A percentile compares a stretch with the other conserved stretches of the same genome.
phyloP scores from a whole-genome alignment of 345 rosid species.

The Sisymbrium altissimum region DNA sequence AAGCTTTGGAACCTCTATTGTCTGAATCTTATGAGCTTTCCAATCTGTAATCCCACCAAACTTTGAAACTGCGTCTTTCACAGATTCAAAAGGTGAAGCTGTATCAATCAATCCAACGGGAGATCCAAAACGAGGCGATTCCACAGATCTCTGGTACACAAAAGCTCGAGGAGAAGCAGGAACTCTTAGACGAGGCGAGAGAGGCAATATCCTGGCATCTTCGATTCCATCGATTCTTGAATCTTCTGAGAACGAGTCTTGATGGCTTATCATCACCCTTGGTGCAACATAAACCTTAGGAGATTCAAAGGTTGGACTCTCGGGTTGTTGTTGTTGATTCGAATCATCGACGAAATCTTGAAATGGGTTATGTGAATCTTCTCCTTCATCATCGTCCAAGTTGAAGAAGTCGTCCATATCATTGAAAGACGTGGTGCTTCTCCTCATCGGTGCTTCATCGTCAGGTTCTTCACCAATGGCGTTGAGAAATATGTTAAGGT shows the following conservation, averaged over 20 bases:
- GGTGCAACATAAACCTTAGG: constrained; percentile 32
- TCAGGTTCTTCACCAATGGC: constrained; percentile 26
- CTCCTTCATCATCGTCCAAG: background rate
- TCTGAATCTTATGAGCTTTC: constrained; percentile 82
- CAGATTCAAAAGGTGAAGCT: constrained; percentile 85
- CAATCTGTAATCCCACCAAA: constrained; percentile 98
- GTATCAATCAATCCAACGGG: constrained; percentile 54
- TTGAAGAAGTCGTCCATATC: background rate
- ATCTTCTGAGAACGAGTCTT: constrained; percentile 30
- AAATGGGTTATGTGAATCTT: constrained; percentile 23
- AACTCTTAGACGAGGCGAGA: constrained; percentile 28
- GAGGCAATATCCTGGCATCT: constrained; percentile 25
- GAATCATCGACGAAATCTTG: constrained; percentile 1
- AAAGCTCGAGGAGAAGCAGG: constrained; percentile 36
- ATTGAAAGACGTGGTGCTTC: constrained; percentile 4
- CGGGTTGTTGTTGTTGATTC: background rate
- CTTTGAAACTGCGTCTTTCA: constrained; percentile 85
- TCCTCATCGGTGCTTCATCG: background rate
- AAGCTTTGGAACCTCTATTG: constrained; percentile 63
- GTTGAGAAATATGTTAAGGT: constrained; percentile 23
- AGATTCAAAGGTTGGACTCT: constrained; percentile 9
- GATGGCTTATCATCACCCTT: constrained; percentile 34
- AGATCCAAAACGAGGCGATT: constrained; percentile 31
- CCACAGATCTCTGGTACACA: constrained; percentile 31
- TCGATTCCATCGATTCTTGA: constrained; percentile 25